phyloP scores from a whole-genome alignment of 2,329 filamentous ascomycete species.

The Penicillium sp. region DNA sequence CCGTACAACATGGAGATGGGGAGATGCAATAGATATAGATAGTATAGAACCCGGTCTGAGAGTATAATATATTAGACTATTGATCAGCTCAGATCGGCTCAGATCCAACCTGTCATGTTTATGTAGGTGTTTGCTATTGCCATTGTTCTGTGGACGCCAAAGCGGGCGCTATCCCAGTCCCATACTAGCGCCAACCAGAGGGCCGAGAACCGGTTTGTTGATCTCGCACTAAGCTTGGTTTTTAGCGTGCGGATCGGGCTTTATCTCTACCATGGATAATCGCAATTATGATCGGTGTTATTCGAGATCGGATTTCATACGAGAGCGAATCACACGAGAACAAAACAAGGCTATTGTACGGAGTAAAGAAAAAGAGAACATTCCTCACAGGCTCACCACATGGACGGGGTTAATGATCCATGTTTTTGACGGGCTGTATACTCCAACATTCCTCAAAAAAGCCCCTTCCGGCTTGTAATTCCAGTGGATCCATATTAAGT shows the following conservation, averaged over 20 bases:
- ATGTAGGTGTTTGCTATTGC: no score
- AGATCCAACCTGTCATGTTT: conserved; percentile 5
- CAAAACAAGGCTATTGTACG: no score
- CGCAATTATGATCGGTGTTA: neutral
- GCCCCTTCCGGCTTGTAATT: neutral
- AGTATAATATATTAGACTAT: no score
- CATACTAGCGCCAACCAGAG: neutral
- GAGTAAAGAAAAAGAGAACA: neutral
- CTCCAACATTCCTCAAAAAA: no score
- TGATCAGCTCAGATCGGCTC: no score
- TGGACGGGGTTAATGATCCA: neutral
- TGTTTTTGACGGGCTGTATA: neutral
- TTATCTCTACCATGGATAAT: no score
- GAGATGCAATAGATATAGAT: no score
- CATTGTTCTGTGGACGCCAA: neutral
- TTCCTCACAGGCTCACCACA: neutral
- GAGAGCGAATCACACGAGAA: neutral
- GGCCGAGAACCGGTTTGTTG: neutral
- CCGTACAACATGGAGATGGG: no score
- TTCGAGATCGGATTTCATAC: neutral
- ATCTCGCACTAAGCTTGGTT: neutral
- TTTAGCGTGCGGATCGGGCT: neutral
- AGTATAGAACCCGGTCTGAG: no score
- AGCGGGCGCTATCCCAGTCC: conserved; percentile 3
- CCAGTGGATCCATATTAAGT: neutral